Conservation (phyloP, 441 rosid species). For the Pelargonium myrrhifolium region DNA sequence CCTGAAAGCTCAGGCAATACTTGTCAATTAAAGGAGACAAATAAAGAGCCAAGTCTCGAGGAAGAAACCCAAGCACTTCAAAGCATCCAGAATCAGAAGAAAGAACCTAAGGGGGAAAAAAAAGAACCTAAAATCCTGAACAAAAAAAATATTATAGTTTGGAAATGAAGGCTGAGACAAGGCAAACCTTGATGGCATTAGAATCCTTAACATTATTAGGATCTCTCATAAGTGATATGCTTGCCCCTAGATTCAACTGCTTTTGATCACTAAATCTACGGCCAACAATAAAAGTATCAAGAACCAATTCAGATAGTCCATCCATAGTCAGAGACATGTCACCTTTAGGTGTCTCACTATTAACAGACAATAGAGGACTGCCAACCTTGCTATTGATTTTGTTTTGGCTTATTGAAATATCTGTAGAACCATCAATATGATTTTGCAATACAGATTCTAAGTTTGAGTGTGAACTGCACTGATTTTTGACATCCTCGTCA, state of each 20-base stretch:
- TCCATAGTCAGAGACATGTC: conserved; percentile 18
- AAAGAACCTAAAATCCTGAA: not conserved
- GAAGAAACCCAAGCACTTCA: conserved; percentile 67
- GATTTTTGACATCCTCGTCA: conserved; percentile 22
- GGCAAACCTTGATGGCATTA: conserved; percentile 63
- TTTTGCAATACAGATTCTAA: conserved; percentile 8
- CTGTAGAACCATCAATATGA: conserved; percentile 16
- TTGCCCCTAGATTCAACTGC: conserved; percentile 37
- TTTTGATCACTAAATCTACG: conserved; percentile 59
- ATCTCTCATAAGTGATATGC: conserved; percentile 55
- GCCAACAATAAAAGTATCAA: conserved; percentile 73
- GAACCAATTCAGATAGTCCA: conserved; percentile 29
- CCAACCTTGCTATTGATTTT: conserved; percentile 20
- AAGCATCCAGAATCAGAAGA: conserved; percentile 34
- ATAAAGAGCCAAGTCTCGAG: conserved; percentile 60
- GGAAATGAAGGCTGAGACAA: conserved; percentile 10
- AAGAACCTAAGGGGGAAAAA: conserved; percentile 43
- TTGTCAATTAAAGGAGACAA: conserved; percentile 62
- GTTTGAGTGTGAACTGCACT: not conserved
- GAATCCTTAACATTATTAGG: conserved; percentile 62
- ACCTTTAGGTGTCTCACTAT: conserved; percentile 19
- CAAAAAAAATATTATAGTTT: too few relatives aligned
- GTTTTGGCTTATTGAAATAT: conserved; percentile 17
- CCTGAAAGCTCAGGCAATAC: conserved; percentile 55
- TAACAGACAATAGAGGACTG: conserved; percentile 19